Percentiles rank a stretch among this genome's conserved stretches.
These are phyloP conservation scores for Yarrowia hollandica DNA, from an alignment of 805 yeast genomes.

Conservation along the genomic window DNA sequence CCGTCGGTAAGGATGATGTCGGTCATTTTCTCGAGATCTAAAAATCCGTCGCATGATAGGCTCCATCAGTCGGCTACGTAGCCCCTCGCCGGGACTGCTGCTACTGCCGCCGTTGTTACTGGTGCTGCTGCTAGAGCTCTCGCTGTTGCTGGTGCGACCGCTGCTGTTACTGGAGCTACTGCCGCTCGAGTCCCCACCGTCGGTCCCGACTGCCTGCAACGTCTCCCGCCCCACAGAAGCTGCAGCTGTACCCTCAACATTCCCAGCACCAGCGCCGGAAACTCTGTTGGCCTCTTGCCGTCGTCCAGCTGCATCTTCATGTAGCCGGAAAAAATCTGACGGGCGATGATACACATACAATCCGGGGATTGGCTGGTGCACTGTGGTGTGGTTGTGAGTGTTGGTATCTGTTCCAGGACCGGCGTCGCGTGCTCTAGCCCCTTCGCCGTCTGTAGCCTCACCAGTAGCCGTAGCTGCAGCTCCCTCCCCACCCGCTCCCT, in stretches of 20 bases:
- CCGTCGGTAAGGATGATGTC: slow-evolving; percentile 13
- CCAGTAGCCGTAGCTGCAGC: background rate
- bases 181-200: slow-evolving; percentile 29
- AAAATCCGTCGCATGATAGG: slow-evolving; percentile 15
- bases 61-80: slow-evolving; percentile 25
- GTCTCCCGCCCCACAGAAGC: slow-evolving; percentile 24
- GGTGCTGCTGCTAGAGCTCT: background rate
- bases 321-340: slow-evolving; percentile 15
- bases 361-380: slow-evolving; percentile 16
- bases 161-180: slow-evolving; percentile 3
- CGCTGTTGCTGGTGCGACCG: background rate
- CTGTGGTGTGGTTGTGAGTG: background rate
- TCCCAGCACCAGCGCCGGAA: background rate
- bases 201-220: slow-evolving; percentile 27
- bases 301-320: background rate
- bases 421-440: background rate
- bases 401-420: background rate
- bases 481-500: background rate
- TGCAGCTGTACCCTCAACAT: slow-evolving; percentile 18
- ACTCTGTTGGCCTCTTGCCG: slow-evolving; percentile 5
- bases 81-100: background rate
- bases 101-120: background rate
- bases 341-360: slow-evolving; percentile 21
- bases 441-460: no score
- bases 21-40: slow-evolving; percentile 3